Conservation (phyloP, 352 stramenopile genomes). For the Pythium aphanidermatum region DNA sequence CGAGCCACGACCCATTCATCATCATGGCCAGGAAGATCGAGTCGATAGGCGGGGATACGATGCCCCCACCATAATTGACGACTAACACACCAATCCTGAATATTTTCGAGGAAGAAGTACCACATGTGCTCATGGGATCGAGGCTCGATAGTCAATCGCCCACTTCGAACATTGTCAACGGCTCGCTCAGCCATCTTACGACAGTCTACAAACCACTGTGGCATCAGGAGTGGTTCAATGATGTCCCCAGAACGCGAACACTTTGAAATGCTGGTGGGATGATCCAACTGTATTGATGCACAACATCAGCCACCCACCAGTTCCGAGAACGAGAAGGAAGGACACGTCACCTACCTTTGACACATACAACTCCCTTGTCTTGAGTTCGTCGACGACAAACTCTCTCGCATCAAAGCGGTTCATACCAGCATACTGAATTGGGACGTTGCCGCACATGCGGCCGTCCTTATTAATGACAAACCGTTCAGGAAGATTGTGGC, state of each 20-base stretch:
- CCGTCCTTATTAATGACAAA: conserved; percentile 72
- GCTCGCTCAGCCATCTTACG: conserved; percentile 92
- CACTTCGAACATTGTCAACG: conserved; percentile 92
- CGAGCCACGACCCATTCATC: conserved; percentile 95
- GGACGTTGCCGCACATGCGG: conserved; percentile 65
- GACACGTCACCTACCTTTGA: conserved; percentile 93
- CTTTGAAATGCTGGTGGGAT: conserved; percentile 85
- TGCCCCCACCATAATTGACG: conserved; percentile 99
- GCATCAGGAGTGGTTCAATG: conserved; percentile 98
- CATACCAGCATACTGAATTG: conserved; percentile 87
- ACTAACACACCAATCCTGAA: conserved; percentile 98
- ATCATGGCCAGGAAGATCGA: conserved; percentile 58
- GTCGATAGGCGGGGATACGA: conserved; percentile 96
- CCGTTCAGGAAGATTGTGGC: conserved; percentile 87
- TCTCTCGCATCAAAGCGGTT: conserved; percentile 94
- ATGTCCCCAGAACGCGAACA: conserved; percentile 98
- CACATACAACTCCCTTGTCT: conserved; percentile 82
- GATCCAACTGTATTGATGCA: conserved; percentile 39
- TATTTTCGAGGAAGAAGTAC: conserved; percentile 99
- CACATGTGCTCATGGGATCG: conserved; percentile 91
- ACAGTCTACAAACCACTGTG: conserved; percentile 99
- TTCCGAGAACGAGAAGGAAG: no score
- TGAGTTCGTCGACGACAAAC: conserved; percentile 89
- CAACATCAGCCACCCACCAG: no score
- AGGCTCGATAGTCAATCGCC: conserved; percentile 94